Evolutionary conservation across 2,329 filamentous ascomycete genomes (phyloP), one percentile per base, ranked within the genome.

Genomic region (Penicillium sp.): DNA sequence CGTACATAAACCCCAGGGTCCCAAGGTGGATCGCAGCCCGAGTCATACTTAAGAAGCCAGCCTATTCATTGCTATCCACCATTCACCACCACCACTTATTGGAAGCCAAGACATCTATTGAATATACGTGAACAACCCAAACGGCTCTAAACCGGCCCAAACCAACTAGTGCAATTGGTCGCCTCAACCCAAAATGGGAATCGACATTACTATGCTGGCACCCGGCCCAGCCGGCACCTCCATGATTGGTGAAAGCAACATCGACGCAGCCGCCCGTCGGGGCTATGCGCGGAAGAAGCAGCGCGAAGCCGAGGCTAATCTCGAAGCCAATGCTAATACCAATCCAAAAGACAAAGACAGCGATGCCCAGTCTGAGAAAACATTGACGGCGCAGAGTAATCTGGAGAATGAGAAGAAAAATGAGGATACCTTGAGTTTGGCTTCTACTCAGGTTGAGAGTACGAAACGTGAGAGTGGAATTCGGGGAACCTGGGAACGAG

Each of bases 231-330:
- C 55, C 16, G 55, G 58, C 2, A 62, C 58, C 9, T 56, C 42
- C 13, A 62, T 61, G 60, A 50, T 62, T 10, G 60, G 55, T 21
- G 60, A 62, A 21, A 46, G 58, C 29, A 60, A 31, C 8, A 61
- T 61, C 21, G 58, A 61, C 39, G 58, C 45, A 6, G 60, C 60
- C 5, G 58, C 47, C 27, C 53, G 53, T 11, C 54, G 51, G 4
- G 59, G 50, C 25, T 25, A 44, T 10, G 59, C 57, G 45, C 50
- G 47, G 25, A 39, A 46, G 16, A 48, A 62, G 16, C 51, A 33
- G 5, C 57, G 47, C 6, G 54, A 62, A 35, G 23, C 35, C 39
- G 53, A 45, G 21, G n/a, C 49, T 19, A 33, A 50, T 21, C 46
- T 11, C 5, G n/a, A 46, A 43, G n/a, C 16, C 3, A 10, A 19